Conservation (phyloP, 2,329 filamentous ascomycete genomes). For the Coniochaeta prunicola region DNA sequence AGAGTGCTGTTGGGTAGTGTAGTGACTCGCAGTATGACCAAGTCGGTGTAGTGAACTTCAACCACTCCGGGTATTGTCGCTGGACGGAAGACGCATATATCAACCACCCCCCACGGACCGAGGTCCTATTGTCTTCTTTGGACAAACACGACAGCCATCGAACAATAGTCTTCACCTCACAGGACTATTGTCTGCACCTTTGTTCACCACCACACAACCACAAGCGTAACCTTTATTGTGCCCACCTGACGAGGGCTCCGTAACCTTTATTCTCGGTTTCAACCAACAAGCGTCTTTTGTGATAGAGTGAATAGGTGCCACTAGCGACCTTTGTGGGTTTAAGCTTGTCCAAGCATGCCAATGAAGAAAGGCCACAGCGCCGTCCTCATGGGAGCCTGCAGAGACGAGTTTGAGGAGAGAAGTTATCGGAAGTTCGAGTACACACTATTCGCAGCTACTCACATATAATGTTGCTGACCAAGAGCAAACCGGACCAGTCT, state of each 20-base stretch:
- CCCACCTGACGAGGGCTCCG: neutral
- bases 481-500: neutral
- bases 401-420: neutral
- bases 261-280: neutral
- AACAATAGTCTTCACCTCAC: neutral
- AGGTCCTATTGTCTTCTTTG: neutral
- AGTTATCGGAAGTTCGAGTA: neutral
- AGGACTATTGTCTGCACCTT: neutral
- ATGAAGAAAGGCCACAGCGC: neutral
- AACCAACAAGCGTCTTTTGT: neutral
- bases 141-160: neutral
- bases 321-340: neutral
- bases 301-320: neutral
- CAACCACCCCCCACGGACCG: neutral
- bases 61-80: neutral
- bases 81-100: neutral
- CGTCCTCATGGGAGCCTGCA: neutral
- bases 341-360: neutral
- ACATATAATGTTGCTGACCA: neutral
- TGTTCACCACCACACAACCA: neutral
- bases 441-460: neutral
- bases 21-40: neutral
- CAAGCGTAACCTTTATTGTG: neutral
- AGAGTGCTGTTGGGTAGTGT: neutral
- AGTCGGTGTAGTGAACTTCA: neutral